phyloP scores from a whole-genome alignment of 345 rosid species.

The Ceriops tagal region DNA sequence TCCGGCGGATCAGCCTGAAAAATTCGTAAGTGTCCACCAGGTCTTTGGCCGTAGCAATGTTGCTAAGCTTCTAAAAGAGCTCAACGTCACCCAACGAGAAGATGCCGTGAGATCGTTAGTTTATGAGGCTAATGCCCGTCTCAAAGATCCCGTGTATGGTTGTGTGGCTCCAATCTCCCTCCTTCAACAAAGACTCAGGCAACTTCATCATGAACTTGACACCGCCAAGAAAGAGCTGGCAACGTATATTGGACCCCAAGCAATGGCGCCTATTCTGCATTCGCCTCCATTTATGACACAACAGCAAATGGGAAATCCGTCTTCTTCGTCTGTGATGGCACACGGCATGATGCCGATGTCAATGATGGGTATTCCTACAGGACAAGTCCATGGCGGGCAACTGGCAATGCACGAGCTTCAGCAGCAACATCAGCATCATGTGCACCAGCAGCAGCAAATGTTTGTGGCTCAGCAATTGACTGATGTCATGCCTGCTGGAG shows the following conservation, averaged over 20 bases:
- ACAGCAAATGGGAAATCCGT: conserved; percentile 34
- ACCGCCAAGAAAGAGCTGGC: conserved; percentile 60
- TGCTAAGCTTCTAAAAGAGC: conserved; percentile 64
- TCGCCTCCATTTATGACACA: conserved; percentile 25
- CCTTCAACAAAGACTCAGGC: conserved; percentile 61
- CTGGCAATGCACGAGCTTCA: conserved; percentile 39
- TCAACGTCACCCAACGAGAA: conserved; percentile 45
- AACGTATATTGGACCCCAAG: conserved; percentile 43
- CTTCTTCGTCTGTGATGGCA: conserved; percentile 30
- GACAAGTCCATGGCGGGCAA: conserved; percentile 24
- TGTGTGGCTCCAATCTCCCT: conserved; percentile 71
- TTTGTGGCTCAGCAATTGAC: conserved; percentile 58
- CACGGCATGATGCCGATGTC: conserved; percentile 44
- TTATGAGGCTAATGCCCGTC: conserved; percentile 75
- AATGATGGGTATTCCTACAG: conserved; percentile 47
- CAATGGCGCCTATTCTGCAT: conserved; percentile 44
- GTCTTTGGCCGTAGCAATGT: conserved; percentile 52
- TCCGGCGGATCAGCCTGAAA: too few relatives aligned
- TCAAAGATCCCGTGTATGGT: conserved; percentile 79
- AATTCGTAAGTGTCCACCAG: too few relatives aligned
- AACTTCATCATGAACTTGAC: conserved; percentile 44
- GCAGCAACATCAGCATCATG: conserved; percentile 29
- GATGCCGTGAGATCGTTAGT: conserved; percentile 77
- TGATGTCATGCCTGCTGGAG: conserved; percentile 50
- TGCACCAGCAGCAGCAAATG: conserved; percentile 45